A percentile compares a stretch with the other conserved stretches of the same genome.
phyloP scores from a whole-genome alignment of 352 stramenopile species.

The Globisporangium megalacanthum region DNA sequence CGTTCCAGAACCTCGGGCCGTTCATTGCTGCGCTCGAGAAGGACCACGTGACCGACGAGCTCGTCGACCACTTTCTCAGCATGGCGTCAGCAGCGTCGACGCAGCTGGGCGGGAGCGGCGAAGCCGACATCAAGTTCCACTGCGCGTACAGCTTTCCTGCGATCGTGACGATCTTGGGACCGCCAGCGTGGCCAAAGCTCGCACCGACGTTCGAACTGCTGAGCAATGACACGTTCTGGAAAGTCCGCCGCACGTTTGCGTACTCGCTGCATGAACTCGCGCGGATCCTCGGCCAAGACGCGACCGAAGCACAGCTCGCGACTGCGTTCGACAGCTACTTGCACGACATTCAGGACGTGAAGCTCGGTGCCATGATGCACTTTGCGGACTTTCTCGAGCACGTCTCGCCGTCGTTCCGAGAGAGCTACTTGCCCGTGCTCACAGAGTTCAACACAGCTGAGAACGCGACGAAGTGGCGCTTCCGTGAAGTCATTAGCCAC shows the following conservation, averaged over 20 bases:
- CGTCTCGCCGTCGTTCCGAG: conserved; percentile 61
- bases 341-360: conserved; percentile 76
- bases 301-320: conserved; percentile 72
- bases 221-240: conserved; percentile 80
- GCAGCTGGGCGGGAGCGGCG: conserved; percentile 60
- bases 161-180: conserved; percentile 77
- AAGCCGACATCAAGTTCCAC: conserved; percentile 89
- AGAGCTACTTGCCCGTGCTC: conserved; percentile 78
- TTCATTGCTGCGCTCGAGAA: conserved; percentile 82
- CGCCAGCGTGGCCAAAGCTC: conserved; percentile 65
- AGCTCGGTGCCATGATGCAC: conserved; percentile 76
- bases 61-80: conserved; percentile 79
- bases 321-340: conserved; percentile 83
- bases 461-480: conserved; percentile 81
- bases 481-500: conserved; percentile 65
- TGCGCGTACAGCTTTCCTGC: conserved; percentile 91
- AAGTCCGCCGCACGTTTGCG: conserved; percentile 89
- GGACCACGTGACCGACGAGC: conserved; percentile 70
- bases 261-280: conserved; percentile 90
- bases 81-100: conserved; percentile 68
- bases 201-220: conserved; percentile 78
- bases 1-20: conserved; percentile 88
- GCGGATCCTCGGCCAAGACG: conserved; percentile 70
- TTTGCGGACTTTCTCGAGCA: conserved; percentile 82
- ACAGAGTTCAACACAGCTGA: conserved; percentile 57